Percentiles rank a stretch among this genome's conserved stretches.
Conservation (phyloP, 202 grass and related monocot genomes). For the Schoenoplectus tabernaemontani region DNA sequence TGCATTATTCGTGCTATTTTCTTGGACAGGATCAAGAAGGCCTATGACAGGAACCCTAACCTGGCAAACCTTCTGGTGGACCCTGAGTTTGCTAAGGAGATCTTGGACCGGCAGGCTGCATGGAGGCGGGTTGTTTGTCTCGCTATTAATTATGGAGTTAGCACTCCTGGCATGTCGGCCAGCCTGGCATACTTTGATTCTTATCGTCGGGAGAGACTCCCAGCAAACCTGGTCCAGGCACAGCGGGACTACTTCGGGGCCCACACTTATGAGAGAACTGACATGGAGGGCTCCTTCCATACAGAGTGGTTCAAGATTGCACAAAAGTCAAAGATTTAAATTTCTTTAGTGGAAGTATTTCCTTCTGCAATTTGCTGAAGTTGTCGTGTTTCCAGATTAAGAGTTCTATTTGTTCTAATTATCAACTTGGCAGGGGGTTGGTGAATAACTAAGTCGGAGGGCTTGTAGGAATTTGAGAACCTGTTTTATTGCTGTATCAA, state of each 20-base stretch:
- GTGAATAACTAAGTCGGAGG: not conserved
- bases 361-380: not conserved
- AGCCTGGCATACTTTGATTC: constrained; percentile 82
- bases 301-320: constrained; percentile 89
- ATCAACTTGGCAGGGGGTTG: not conserved
- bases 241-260: constrained; percentile 80
- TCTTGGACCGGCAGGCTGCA: constrained; percentile 63
- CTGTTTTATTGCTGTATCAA: constrained; percentile 8
- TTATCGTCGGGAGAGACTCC: constrained; percentile 62
- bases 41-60: constrained; percentile 54
- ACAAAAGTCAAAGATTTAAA: constrained; percentile 45
- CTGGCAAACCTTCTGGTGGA: constrained; percentile 75
- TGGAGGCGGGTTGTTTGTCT: constrained; percentile 74
- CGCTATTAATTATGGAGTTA: constrained; percentile 68
- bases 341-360: not conserved
- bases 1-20: constrained; percentile 91
- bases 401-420: not conserved
- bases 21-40: constrained; percentile 86
- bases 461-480: constrained; percentile 7
- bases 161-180: constrained; percentile 64
- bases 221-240: constrained; percentile 71
- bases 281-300: constrained; percentile 61
- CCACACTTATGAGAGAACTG: constrained; percentile 81
- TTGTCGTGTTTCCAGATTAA: not conserved
- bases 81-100: constrained; percentile 73